Percentiles rank a stretch among this genome's conserved stretches.
These are phyloP conservation scores for Cryptosporidium ryanae DNA, from an alignment of 169 alveolate genomes.

Conservation along the genomic window DNA sequence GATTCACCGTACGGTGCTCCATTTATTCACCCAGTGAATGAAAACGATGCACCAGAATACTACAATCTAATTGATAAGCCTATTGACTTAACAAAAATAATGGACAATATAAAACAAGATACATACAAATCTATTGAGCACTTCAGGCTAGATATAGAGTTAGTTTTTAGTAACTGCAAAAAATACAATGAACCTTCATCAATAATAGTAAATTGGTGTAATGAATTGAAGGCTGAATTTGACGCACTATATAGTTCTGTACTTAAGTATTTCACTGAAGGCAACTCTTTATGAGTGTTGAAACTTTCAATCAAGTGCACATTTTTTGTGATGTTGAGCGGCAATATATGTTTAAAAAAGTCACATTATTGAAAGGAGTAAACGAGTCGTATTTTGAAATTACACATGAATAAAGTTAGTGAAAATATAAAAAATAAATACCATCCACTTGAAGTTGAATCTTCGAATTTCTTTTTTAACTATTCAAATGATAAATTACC, in stretches of 20 bases:
- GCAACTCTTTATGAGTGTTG: not conserved
- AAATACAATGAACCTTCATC: slow-evolving; percentile 62
- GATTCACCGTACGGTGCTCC: slow-evolving; percentile 73
- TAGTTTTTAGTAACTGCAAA: slow-evolving; percentile 37
- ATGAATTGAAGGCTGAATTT: slow-evolving; percentile 46
- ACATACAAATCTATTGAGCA: slow-evolving; percentile 41
- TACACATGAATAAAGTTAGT: no score
- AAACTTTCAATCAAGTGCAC: no score
- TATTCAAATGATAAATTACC: no score
- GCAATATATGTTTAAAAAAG: no score
- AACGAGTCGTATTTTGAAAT: no score
- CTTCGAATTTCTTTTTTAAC: no score
- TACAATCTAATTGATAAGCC: slow-evolving; percentile 54
- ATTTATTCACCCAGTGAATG: slow-evolving; percentile 70
- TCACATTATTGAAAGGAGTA: no score
- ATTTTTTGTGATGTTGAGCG: no score
- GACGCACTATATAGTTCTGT: slow-evolving; percentile 44
- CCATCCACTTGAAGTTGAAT: no score
- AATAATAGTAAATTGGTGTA: slow-evolving; percentile 59
- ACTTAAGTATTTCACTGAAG: slow-evolving; percentile 16
- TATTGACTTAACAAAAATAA: slow-evolving; percentile 38
- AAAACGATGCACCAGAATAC: slow-evolving; percentile 70
- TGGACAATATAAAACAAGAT: slow-evolving; percentile 66
- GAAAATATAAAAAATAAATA: no score
- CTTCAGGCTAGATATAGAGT: slow-evolving; percentile 28